Evolutionary conservation across 2,329 filamentous ascomycete genomes (phyloP), one percentile per base, ranked within the genome.

Genomic region (Colletotrichum simmondsii): DNA sequence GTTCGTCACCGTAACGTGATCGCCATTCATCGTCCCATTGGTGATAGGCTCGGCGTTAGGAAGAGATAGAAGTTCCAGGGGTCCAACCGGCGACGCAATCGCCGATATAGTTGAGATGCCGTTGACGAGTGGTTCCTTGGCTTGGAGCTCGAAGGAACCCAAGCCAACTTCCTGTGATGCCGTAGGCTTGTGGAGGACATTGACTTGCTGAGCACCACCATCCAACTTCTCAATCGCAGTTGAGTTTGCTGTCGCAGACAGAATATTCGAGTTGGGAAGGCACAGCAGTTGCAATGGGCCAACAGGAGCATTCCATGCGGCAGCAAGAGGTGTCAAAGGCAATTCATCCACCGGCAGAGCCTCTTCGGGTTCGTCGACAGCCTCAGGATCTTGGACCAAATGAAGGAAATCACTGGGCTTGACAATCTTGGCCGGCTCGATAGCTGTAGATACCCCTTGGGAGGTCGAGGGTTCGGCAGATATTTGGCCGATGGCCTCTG

Each of bases 181-280:
- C 8, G 28, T 2, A n/a, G 22, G 35, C 32, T 37, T 11, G 26
- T 24, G 19, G 42, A n/a, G 7, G 42, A 7, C n/a, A 10, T 12
- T 14, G 22, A 59, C 52, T n/a, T 22, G 12, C 26, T 14, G 19
- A 24, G 11, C 22, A 16, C 26, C 8, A 19, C n/a, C 22, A 19
- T 16, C 46, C 8, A n/a, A 12, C 3, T 6, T 32, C 6, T 12
- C 32, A 22, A 11, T 16, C 7, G 16, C 52, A 22, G 22, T 4
- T 37, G 49, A 53, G 2, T 52, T n/a, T 28, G 10, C 10, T 14
- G 54, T 35, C 5, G 64, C 26, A 14, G 53, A 22, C 26, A 52
- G 14, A 16, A 46, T 19, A 28, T 57, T 35, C 1, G 88, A 90
- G 76, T 91, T 91, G 22, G 90, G 89, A 35, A 92, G 79, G 11